Evolutionary conservation across 805 yeast genomes (phyloP).

Genomic region (Candida methanosorbosa): DNA sequence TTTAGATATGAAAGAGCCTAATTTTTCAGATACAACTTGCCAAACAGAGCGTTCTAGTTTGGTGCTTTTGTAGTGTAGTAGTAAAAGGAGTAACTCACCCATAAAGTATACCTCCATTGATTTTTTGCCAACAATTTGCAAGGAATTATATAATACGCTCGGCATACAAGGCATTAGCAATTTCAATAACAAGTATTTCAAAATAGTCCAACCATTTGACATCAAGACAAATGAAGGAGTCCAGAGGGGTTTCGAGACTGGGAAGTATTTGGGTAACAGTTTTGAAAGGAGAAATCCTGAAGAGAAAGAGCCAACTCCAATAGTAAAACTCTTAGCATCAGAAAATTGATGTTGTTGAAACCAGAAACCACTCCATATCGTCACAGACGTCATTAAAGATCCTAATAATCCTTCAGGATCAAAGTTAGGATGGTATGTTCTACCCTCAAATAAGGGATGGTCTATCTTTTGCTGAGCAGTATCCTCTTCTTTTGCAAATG

Average conservation of each 20-base stretch:
- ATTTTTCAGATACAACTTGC: neutral
- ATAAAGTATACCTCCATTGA: slow-evolving; percentile 22
- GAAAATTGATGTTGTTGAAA: slow-evolving; percentile 12
- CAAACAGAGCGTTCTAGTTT: neutral
- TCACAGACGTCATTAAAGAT: slow-evolving; percentile 22
- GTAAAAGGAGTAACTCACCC: slow-evolving; percentile 7
- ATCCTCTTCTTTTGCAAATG: slow-evolving; percentile 15
- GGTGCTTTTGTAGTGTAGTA: slow-evolving; percentile 2
- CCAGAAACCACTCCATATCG: slow-evolving; percentile 28
- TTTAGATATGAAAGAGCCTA: neutral
- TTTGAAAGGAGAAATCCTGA: slow-evolving; percentile 17
- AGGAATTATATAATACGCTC: slow-evolving; percentile 2
- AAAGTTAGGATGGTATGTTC: slow-evolving; percentile 15
- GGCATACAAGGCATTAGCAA: slow-evolving; percentile 19
- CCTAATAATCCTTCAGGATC: slow-evolving; percentile 32
- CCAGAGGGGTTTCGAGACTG: slow-evolving; percentile 29
- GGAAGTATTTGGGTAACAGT: slow-evolving; percentile 19
- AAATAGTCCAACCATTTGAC: slow-evolving; percentile 21
- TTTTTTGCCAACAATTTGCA: slow-evolving; percentile 18
- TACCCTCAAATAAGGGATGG: slow-evolving; percentile 10
- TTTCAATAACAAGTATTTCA: slow-evolving; percentile 17
- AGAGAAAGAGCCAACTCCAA: slow-evolving; percentile 17
- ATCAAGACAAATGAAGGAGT: slow-evolving; percentile 23
- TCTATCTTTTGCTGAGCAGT: slow-evolving; percentile 26
- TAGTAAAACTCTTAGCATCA: slow-evolving; percentile 11